Evolutionary conservation across 2,329 filamentous ascomycete species (phyloP).

Genomic region (Rhinocladiella mackenziei): DNA sequence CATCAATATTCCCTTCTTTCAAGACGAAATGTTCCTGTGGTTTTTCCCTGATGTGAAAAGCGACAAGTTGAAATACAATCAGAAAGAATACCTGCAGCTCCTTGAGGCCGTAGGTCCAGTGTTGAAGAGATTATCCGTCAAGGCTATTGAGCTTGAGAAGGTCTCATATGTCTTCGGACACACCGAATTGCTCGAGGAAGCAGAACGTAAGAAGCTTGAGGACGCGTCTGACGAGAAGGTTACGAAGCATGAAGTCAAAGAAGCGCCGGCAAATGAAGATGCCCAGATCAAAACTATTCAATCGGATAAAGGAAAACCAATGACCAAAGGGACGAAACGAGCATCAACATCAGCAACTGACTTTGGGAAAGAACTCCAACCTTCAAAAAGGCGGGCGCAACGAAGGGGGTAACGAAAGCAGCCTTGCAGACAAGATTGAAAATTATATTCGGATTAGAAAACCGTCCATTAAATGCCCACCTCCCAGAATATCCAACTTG

Average conservation of each 20-base stretch:
- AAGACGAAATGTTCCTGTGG: constrained; percentile 43
- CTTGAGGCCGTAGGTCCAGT: constrained; percentile 14
- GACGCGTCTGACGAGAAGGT: constrained; percentile 1
- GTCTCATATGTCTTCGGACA: constrained; percentile 27
- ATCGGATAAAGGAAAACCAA: background rate
- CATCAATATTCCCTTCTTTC: constrained; percentile 40
- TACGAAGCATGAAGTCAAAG: background rate
- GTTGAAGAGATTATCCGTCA: constrained; percentile 15
- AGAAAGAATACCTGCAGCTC: constrained; percentile 36
- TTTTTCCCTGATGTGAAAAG: constrained; percentile 34
- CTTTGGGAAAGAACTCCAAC: background rate
- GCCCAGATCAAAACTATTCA: background rate
- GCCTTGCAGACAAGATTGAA: background rate
- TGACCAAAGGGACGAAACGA: constrained; percentile 7
- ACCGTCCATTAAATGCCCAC: background rate
- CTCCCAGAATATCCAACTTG: background rate
- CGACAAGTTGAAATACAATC: constrained; percentile 40
- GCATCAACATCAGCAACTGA: background rate
- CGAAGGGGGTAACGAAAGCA: constrained; percentile 6
- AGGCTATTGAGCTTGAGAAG: constrained; percentile 26
- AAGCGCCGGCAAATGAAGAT: background rate
- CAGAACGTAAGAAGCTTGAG: constrained; percentile 12
- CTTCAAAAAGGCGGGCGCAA: constrained; percentile 16
- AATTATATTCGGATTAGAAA: background rate
- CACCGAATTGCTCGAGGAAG: constrained; percentile 19